Percentiles rank a stretch among this genome's conserved stretches.
These are phyloP conservation scores for Stachybotrys echinatus DNA, from an alignment of 2,329 filamentous ascomycete species.

Conservation along the genomic window DNA sequence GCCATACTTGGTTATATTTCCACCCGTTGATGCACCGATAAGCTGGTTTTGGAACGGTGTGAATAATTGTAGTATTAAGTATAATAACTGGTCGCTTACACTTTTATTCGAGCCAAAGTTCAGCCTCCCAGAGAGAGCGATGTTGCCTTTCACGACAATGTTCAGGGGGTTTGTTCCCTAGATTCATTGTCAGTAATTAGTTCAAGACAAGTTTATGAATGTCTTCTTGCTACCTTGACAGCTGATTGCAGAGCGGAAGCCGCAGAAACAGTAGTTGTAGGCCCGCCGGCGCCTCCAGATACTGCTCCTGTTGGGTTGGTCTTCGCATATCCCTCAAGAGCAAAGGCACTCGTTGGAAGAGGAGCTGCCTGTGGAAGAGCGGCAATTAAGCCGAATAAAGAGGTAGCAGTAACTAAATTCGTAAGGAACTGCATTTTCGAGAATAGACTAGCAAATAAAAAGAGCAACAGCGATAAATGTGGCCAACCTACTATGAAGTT, in stretches of 20 bases:
- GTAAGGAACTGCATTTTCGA: not conserved
- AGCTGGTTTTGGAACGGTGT: constrained; percentile 8
- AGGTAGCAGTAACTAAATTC: not conserved
- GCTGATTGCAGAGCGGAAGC: constrained; percentile 28
- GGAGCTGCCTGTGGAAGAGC: constrained; percentile 1
- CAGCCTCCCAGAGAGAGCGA: constrained; percentile 30
- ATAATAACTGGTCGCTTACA: not conserved
- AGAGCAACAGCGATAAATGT: not conserved
- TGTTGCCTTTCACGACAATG: constrained; percentile 31
- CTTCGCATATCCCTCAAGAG: constrained; percentile 20
- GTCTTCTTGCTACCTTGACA: constrained; percentile 41
- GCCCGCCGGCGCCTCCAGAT: not conserved
- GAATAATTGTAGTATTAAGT: not conserved
- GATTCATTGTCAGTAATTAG: constrained; percentile 35
- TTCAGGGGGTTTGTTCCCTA: constrained; percentile 33
- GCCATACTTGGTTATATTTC: constrained; percentile 28
- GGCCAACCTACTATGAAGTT: not conserved
- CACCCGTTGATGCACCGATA: constrained; percentile 27
- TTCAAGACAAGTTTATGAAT: constrained; percentile 32
- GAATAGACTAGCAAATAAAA: not conserved
- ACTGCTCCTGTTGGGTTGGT: constrained; percentile 21
- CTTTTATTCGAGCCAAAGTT: constrained; percentile 41
- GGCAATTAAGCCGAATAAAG: not conserved
- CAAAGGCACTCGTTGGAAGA: not conserved
- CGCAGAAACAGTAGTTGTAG: constrained; percentile 1